phyloP scores from a whole-genome alignment of 1,284 basidiomycete genomes.

The Leccinum pachyderme region DNA sequence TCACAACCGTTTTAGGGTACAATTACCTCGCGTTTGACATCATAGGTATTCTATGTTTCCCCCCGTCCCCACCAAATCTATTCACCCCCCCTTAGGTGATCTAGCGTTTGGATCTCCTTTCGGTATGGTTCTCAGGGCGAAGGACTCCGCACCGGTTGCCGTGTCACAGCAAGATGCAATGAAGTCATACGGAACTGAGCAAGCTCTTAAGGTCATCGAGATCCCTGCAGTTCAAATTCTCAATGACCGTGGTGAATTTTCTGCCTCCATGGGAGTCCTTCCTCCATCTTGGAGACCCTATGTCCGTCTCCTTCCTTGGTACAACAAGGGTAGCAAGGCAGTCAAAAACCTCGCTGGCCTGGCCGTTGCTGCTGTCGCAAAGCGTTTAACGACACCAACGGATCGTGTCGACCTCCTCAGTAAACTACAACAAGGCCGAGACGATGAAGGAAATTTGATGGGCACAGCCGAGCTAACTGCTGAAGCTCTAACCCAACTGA shows the following conservation, averaged over 20 bases:
- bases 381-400: constrained; percentile 60
- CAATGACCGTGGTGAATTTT: constrained; percentile 87
- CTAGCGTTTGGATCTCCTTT: constrained; percentile 86
- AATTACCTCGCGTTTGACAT: constrained; percentile 89
- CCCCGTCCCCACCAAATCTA: neutral
- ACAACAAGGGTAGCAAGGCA: constrained; percentile 62
- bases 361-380: constrained; percentile 79
- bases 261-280: constrained; percentile 80
- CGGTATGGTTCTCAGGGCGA: constrained; percentile 80
- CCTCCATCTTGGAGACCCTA: constrained; percentile 71
- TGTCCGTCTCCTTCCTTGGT: constrained; percentile 74
- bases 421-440: constrained; percentile 75
- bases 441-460: constrained; percentile 79
- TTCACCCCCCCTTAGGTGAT: constrained; percentile 47
- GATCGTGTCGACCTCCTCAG: constrained; percentile 79
- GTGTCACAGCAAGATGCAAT: constrained; percentile 50
- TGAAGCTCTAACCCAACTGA: constrained; percentile 83
- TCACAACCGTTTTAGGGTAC: constrained; percentile 44
- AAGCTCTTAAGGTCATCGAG: constrained; percentile 47
- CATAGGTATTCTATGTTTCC: constrained; percentile 45
- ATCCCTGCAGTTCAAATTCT: constrained; percentile 85
- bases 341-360: constrained; percentile 78
- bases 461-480: constrained; percentile 80
- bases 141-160: constrained; percentile 70
- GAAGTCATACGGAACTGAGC: constrained; percentile 51